phyloP scores from a whole-genome alignment of 228 moss, liverwort and hornwort species.

The Sphagnum magellanicum region DNA sequence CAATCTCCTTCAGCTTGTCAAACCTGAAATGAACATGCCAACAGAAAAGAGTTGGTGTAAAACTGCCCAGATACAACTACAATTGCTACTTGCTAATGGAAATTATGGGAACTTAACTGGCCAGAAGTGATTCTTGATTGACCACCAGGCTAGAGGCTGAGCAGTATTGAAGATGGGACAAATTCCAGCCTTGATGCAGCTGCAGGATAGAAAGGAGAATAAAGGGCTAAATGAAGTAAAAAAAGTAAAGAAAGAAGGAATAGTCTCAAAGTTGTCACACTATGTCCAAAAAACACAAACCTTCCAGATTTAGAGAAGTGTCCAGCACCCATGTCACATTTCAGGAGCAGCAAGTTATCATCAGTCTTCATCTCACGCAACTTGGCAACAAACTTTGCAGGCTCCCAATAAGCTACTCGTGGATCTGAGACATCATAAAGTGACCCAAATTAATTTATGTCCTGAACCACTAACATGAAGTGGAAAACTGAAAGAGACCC shows the following conservation, averaged over 20 bases:
- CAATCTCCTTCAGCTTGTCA: slow-evolving; percentile 75
- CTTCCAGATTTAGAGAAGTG: slow-evolving; percentile 95
- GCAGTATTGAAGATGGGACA: background rate
- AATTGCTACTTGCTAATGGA: background rate
- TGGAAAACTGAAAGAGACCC: background rate
- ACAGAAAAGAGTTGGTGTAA: background rate
- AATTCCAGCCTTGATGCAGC: background rate
- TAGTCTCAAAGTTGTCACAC: background rate
- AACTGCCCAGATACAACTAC: background rate
- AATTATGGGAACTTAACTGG: too few relatives aligned
- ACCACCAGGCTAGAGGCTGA: background rate
- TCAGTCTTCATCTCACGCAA: slow-evolving; percentile 74
- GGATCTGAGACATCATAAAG: slow-evolving; percentile 34
- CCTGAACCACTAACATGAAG: background rate
- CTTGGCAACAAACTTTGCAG: slow-evolving; percentile 81
- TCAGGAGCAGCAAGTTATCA: slow-evolving; percentile 72
- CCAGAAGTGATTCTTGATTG: too few relatives aligned
- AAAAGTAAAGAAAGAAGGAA: background rate
- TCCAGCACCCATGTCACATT: slow-evolving; percentile 94
- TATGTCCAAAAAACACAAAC: slow-evolving; percentile 11
- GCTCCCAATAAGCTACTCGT: slow-evolving; percentile 95
- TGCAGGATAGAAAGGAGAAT: background rate
- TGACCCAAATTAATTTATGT: too few relatives aligned
- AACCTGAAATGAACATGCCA: slow-evolving; percentile 36
- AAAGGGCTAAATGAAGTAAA: background rate